Evolutionary conservation across 768 basidiomycete genomes (phyloP).

Genomic region (Lepiota subincarnata): DNA sequence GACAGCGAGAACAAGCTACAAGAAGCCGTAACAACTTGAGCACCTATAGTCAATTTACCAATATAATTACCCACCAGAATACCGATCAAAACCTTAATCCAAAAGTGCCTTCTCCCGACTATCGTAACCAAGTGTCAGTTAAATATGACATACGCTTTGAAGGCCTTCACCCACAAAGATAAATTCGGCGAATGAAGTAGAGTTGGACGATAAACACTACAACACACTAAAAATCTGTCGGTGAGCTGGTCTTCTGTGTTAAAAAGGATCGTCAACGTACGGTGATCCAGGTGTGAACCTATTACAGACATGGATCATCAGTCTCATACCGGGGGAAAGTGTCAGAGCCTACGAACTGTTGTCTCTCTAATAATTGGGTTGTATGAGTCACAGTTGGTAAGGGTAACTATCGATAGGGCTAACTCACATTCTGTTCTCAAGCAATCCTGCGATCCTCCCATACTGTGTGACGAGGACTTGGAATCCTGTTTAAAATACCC

Average conservation of each 20-base stretch:
- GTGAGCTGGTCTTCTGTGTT: background rate
- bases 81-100: background rate
- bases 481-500: background rate
- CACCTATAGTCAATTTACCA: too few species aligned
- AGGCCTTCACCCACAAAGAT: background rate
- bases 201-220: background rate
- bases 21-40: too few species aligned
- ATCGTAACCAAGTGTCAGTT: background rate
- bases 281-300: background rate
- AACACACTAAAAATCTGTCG: background rate
- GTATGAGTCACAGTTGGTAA: background rate
- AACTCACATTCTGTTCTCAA: background rate
- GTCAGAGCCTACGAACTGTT: background rate
- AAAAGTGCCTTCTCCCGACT: background rate
- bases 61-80: background rate
- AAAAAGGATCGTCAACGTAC: background rate
- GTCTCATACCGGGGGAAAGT: background rate
- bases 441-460: background rate
- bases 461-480: background rate
- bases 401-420: background rate
- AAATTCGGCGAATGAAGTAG: conserved; percentile 1
- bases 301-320: background rate
- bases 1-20: background rate
- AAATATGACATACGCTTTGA: too few species aligned
- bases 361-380: background rate